Evolutionary conservation across 2,329 filamentous ascomycete species (phyloP), one percentile per base, ranked within the genome.

Genomic region (Diplodia scrobiculata): DNA sequence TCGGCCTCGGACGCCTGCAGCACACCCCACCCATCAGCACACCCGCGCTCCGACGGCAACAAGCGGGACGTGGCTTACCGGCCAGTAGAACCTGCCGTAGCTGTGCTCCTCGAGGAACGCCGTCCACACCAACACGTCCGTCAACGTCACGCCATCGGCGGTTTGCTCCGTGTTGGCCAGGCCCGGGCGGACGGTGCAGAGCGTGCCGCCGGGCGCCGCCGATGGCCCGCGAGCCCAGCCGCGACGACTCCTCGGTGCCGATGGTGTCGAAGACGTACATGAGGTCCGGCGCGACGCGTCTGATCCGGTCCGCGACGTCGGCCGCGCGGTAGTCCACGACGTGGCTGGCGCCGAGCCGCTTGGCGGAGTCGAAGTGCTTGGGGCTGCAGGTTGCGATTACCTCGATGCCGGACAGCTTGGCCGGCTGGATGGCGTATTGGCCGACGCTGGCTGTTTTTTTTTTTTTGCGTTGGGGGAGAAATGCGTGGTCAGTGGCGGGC

Each of bases 351-450:
- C 76, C 76, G 1, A 78, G 66, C 3, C 65, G 66, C 60, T 74
- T 73, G 27, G 76, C 51, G 11, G 68, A 68, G 1, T 72, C 72
- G 11, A 75, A 54, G 51, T 77, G 76, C 52, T 73, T 72, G 55
- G 72, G 72, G 5, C 77, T 77, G 0, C 76, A 75, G 0, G 80
- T 79, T 1, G 73, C 73, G 64, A 79, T 69, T 10, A 83, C 79
- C 27, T 76, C 75, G 62, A 79, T 75, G 4, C 80, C 80, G 13
- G 78, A 70, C 0, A 75, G 77, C 0, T 71, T 74, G 0, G 79
- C 80, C 4, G 82, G 70, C 66, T 83, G 81, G 51, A 83, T 79
- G 0, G 79, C 80, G 2, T 72, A 75, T 32, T 81, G 79, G 25
- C 82, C 73, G 14, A 83, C 72, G 38, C 72, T 74, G 29, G 29